Evolutionary conservation across 73 alveolate genomes (phyloP), one percentile per base, ranked within the genome.

Genomic region (Paramecium caudatum): DNA sequence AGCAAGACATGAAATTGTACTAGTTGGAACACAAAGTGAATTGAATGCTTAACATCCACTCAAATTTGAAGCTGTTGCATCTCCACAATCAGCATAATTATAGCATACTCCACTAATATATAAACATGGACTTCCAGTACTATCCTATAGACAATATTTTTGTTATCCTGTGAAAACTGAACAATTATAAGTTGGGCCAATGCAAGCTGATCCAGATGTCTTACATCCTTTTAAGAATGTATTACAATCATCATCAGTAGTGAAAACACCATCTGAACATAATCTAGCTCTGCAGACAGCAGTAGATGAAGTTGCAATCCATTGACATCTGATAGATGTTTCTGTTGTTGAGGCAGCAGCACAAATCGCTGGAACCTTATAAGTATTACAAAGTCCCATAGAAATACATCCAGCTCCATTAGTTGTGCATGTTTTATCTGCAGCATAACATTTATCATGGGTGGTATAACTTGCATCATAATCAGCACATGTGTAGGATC

Each of bases 361-460:
- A 13, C 88, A 74, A 39, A 74, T 25, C n/a, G 62, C 6, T 74
- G 36, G 5, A 16, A 68, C 16, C 19, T 3, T 39, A 45, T 74
- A 74, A 2, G 43, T 39, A 6, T 23, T 9, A n/a, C 88, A 74
- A 3, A 4, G n/a, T 16, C 68, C 88, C 0, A 41, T n/a, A 3
- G 88, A 16, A 4, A 74, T 32, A 43, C 88, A 74, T 16, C 88
- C 88, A 37, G 88, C 88, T 0, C 88, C 88, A 12, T 8, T 41
- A 0, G 88, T 74, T 34, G 88, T 74, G n/a, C 88, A 74, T 39
- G 83, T 30, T 0, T 2, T 3, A 65, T 33, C 49, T 13, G 16
- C 34, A 13, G 32, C 83, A 0, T 33, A 13, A 19, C 83, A 65
- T 32, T 30, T 49, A 13, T 65, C 39, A 15, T 65, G 83, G 15